A percentile compares a stretch with the other conserved stretches of the same genome.
Conservation (phyloP, 1,284 basidiomycete species). For the Cronartium quercuum region DNA sequence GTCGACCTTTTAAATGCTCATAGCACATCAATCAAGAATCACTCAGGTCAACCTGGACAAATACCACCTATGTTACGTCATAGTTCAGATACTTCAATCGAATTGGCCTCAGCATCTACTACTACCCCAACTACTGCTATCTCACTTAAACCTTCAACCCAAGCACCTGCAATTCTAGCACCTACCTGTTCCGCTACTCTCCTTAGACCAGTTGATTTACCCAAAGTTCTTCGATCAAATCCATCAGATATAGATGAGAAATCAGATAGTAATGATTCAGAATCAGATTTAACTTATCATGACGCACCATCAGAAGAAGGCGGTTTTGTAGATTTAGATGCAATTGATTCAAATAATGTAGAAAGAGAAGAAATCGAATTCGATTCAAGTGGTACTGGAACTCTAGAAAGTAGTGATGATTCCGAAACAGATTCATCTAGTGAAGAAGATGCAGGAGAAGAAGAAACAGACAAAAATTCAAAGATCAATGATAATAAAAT, state of each 20-base stretch:
- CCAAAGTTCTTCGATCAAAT: background rate
- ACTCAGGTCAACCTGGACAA: background rate
- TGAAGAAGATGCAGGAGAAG: background rate
- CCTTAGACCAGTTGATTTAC: background rate
- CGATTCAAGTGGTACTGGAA: background rate
- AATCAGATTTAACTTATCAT: slow-evolving; percentile 22
- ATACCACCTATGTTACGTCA: background rate
- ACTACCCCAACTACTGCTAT: background rate
- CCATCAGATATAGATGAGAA: slow-evolving; percentile 12
- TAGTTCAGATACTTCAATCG: background rate
- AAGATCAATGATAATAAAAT: background rate
- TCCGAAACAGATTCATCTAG: slow-evolving; percentile 25
- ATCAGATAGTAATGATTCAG: slow-evolving; percentile 5
- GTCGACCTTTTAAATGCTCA: slow-evolving; percentile 35
- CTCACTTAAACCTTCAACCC: background rate
- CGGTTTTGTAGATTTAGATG: slow-evolving; percentile 31
- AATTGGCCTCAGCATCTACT: background rate
- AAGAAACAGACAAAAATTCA: background rate
- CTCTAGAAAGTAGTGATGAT: slow-evolving; percentile 8
- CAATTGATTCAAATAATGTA: slow-evolving; percentile 16
- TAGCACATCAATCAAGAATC: slow-evolving; percentile 16
- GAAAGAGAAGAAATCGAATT: slow-evolving; percentile 9
- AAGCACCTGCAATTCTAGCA: background rate
- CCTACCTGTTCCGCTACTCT: background rate
- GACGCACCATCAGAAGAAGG: slow-evolving; percentile 23